phyloP scores from a whole-genome alignment of 805 yeast genomes.

The Ogataea ganodermae region DNA sequence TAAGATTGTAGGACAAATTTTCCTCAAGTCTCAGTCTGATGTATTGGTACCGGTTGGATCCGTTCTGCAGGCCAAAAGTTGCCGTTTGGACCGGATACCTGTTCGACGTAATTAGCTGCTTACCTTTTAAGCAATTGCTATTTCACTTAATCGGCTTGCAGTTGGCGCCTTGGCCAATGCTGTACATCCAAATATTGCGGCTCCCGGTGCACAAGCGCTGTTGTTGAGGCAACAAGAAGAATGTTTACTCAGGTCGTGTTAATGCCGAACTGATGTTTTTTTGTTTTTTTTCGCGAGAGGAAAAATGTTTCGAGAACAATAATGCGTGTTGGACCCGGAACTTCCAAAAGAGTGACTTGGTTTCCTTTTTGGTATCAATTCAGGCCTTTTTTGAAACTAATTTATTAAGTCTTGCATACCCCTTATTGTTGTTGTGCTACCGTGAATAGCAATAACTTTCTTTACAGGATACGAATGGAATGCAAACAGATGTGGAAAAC shows the following conservation, averaged over 20 bases:
- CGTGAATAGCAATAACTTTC: neutral
- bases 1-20: too few relatives aligned
- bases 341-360: neutral
- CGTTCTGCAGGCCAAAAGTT: too few relatives aligned
- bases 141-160: constrained; percentile 3
- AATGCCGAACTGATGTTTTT: neutral
- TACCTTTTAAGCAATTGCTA: constrained; percentile 2
- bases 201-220: neutral
- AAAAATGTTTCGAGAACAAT: neutral
- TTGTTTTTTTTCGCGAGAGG: too few relatives aligned
- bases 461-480: neutral
- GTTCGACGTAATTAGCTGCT: too few relatives aligned
- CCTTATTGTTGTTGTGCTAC: neutral
- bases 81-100: too few relatives aligned
- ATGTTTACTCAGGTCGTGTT: neutral
- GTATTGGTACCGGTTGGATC: too few relatives aligned
- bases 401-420: neutral
- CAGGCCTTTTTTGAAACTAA: neutral
- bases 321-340: neutral
- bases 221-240: constrained; percentile 1
- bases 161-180: neutral
- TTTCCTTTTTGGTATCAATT: neutral
- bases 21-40: too few relatives aligned
- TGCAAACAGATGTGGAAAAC: neutral
- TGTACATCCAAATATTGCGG: neutral